These are phyloP conservation scores for Coriaria nepalensis DNA, from an alignment of 306 rosid species.

Conservation along the genomic window DNA sequence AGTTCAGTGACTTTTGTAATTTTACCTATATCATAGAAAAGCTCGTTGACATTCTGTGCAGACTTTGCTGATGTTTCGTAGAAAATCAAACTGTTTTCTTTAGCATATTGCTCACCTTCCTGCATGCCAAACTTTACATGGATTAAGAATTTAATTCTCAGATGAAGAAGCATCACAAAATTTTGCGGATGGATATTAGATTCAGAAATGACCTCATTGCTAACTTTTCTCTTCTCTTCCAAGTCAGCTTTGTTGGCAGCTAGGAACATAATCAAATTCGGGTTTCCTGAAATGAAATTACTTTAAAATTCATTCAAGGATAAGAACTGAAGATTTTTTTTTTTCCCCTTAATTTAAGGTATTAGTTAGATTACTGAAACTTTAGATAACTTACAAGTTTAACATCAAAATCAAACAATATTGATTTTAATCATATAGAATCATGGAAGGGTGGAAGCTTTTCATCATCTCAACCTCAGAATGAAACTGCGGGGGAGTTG, in stretches of 20 bases:
- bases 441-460: too few species aligned
- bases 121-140: slow-evolving; percentile 17
- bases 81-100: slow-evolving; percentile 57
- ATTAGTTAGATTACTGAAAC: too few species aligned
- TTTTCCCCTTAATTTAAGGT: too few species aligned
- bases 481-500: too few species aligned
- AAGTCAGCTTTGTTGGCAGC: slow-evolving; percentile 83
- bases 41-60: slow-evolving; percentile 79
- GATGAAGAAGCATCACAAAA: too few species aligned
- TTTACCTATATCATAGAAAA: slow-evolving; percentile 81
- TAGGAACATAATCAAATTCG: slow-evolving; percentile 53
- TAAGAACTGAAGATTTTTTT: too few species aligned
- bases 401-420: background rate
- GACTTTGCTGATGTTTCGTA: slow-evolving; percentile 84
- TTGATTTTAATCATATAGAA: background rate
- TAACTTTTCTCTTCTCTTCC: slow-evolving; percentile 43
- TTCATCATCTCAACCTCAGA: too few species aligned
- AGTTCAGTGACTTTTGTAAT: background rate
- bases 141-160: background rate
- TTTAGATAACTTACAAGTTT: too few species aligned
- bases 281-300: slow-evolving; percentile 40
- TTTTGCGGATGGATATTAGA: too few species aligned
- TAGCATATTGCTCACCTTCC: slow-evolving; percentile 75
- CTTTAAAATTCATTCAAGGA: too few species aligned
- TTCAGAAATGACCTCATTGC: slow-evolving; percentile 37